Evolutionary conservation across 1,284 basidiomycete species (phyloP).

Genomic region (Cryptococcus hybrid): DNA sequence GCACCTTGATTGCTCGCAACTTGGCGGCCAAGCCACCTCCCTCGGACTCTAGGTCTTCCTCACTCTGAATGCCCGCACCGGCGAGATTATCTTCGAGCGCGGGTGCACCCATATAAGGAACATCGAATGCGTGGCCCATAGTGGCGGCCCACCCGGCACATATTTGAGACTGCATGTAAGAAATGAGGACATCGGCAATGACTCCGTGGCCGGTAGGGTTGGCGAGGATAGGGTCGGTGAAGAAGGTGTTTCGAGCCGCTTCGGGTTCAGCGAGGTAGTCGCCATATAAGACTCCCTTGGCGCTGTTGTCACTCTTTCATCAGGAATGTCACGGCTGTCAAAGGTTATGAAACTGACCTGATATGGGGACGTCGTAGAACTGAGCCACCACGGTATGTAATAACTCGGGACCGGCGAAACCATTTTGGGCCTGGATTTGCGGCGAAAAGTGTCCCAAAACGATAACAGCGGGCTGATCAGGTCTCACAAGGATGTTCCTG

Average conservation of each 20-base stretch:
- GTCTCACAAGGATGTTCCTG: constrained; percentile 80
- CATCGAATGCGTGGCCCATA: constrained; percentile 63
- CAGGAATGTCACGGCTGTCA: too few species aligned
- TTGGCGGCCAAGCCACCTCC: constrained; percentile 35
- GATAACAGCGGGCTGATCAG: constrained; percentile 83
- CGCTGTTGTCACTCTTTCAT: constrained; percentile 50
- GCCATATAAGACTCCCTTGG: constrained; percentile 76
- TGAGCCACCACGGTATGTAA: constrained; percentile 84
- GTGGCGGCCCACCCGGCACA: constrained; percentile 79
- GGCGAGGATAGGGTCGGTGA: constrained; percentile 75
- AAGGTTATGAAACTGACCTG: constrained; percentile 52
- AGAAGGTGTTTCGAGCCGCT: constrained; percentile 65
- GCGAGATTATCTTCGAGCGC: constrained; percentile 44
- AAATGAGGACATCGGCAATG: constrained; percentile 76
- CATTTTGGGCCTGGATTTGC: constrained; percentile 70
- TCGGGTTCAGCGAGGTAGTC: constrained; percentile 73
- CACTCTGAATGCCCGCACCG: constrained; percentile 17
- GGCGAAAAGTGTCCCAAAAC: constrained; percentile 89
- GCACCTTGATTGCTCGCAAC: constrained; percentile 56
- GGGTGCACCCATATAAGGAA: constrained; percentile 52
- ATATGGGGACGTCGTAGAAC: constrained; percentile 91
- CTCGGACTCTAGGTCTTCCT: constrained; percentile 14
- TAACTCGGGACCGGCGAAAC: constrained; percentile 82
- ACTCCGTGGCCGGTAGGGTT: constrained; percentile 75
- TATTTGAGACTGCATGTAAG: constrained; percentile 83